These are phyloP conservation scores for Globisporangium paddicum DNA, from an alignment of 352 stramenopile species.

Conservation along the genomic window DNA sequence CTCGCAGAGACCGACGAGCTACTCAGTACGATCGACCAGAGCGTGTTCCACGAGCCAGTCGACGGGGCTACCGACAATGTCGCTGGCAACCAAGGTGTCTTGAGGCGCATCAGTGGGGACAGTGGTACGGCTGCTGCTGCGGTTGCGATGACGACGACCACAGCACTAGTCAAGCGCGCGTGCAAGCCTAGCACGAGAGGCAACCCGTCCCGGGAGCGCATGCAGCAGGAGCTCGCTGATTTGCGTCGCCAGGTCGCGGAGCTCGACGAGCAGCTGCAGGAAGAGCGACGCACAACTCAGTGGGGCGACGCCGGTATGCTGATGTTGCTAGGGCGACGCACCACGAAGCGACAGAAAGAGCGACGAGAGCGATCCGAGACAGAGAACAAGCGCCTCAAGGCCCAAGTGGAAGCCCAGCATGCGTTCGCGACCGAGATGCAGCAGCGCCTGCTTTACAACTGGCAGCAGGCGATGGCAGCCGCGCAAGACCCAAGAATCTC, in stretches of 20 bases:
- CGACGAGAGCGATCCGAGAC: neutral
- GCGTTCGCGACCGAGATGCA: neutral
- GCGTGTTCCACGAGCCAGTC: neutral
- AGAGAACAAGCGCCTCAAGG: neutral
- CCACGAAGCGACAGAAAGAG: neutral
- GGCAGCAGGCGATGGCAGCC: neutral
- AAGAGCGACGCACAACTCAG: neutral
- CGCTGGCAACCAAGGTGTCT: neutral
- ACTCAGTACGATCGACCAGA: neutral
- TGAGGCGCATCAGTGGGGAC: too few relatives aligned
- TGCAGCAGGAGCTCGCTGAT: neutral
- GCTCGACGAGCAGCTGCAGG: neutral
- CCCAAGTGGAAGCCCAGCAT: neutral
- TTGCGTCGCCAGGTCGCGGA: neutral
- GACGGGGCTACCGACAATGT: too few relatives aligned
- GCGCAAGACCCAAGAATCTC: neutral
- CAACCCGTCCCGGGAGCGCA: neutral
- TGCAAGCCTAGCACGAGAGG: neutral
- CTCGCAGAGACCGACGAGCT: conserved; percentile 3
- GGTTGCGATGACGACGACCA: neutral
- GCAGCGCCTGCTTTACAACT: neutral
- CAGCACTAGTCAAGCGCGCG: neutral
- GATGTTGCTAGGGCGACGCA: neutral
- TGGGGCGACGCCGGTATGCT: neutral
- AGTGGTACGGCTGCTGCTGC: neutral